A percentile compares a stretch with the other conserved stretches of the same genome.
phyloP scores from a whole-genome alignment of 2,329 filamentous ascomycete genomes.

The Fusarium torulosum region DNA sequence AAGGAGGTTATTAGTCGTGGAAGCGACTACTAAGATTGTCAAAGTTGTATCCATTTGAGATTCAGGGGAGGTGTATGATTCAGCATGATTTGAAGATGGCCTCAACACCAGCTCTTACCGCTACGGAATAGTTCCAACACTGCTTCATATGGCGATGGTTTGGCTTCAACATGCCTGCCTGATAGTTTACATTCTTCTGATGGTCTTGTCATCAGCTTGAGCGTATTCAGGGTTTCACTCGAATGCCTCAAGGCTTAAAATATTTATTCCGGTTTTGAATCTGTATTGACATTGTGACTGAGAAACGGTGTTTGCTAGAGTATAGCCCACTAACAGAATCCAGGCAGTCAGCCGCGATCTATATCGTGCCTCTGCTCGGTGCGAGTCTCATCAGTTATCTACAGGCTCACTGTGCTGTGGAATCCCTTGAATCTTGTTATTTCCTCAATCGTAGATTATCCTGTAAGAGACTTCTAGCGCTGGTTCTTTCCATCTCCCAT shows the following conservation, averaged over 20 bases:
- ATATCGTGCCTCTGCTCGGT: too few relatives aligned
- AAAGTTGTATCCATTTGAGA: background rate
- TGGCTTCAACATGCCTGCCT: slow-evolving; percentile 32
- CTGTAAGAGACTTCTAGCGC: too few relatives aligned
- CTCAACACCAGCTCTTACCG: slow-evolving; percentile 16
- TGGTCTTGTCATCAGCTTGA: background rate
- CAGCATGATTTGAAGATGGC: slow-evolving; percentile 16
- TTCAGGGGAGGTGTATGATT: slow-evolving; percentile 1
- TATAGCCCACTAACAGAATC: too few relatives aligned
- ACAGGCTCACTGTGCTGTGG: too few relatives aligned
- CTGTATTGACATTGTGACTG: background rate
- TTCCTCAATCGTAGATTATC: too few relatives aligned
- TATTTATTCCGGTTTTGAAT: background rate
- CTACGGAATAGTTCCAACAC: slow-evolving; percentile 24
- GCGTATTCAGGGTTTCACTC: background rate
- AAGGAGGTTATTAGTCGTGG: slow-evolving; percentile 68
- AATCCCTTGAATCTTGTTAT: too few relatives aligned
- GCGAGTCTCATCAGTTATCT: too few relatives aligned
- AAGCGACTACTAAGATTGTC: slow-evolving; percentile 59
- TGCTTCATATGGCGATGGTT: background rate
- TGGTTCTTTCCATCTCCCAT: too few relatives aligned
- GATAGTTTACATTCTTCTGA: slow-evolving; percentile 27
- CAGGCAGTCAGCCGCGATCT: too few relatives aligned
- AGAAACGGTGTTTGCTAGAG: background rate
- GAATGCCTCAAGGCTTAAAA: background rate